Evolutionary conservation across 192 early-diverging fungal species (phyloP).

Genomic region (Coemansia brasiliensis): DNA sequence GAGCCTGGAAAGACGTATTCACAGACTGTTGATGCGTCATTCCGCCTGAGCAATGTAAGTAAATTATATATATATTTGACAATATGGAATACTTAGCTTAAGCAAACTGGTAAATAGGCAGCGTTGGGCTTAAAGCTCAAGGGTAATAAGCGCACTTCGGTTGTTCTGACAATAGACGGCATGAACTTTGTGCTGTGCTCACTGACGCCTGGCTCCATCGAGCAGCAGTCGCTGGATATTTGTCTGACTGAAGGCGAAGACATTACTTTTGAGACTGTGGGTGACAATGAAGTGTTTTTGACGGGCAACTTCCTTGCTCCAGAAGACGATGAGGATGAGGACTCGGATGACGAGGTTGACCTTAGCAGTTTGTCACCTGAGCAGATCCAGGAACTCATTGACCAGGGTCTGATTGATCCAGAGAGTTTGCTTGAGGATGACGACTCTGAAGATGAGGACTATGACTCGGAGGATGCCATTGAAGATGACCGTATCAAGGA

Average conservation of each 20-base stretch:
- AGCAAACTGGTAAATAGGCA: slow-evolving; percentile 55
- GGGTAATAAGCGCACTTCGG: slow-evolving; percentile 61
- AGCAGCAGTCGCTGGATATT: slow-evolving; percentile 75
- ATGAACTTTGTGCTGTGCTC: slow-evolving; percentile 80
- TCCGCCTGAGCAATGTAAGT: slow-evolving; percentile 75
- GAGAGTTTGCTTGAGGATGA: slow-evolving; percentile 26
- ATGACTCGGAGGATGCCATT: slow-evolving; percentile 51
- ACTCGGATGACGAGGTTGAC: slow-evolving; percentile 38
- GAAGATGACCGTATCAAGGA: slow-evolving; percentile 48
- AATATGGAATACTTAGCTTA: no score
- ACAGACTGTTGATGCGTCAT: slow-evolving; percentile 75
- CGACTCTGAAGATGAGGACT: slow-evolving; percentile 44
- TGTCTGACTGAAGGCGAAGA: slow-evolving; percentile 76
- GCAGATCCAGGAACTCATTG: slow-evolving; percentile 36
- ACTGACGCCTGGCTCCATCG: slow-evolving; percentile 70
- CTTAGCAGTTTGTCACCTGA: slow-evolving; percentile 22
- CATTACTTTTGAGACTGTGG: slow-evolving; percentile 72
- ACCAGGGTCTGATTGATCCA: slow-evolving; percentile 34
- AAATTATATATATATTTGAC: slow-evolving; percentile 3
- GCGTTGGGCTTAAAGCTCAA: slow-evolving; percentile 62
- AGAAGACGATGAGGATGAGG: slow-evolving; percentile 54
- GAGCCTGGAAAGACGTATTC: slow-evolving; percentile 73
- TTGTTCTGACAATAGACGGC: slow-evolving; percentile 69
- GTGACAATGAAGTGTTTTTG: slow-evolving; percentile 57
- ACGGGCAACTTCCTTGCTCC: slow-evolving; percentile 38